Percentiles rank a stretch among this genome's conserved stretches.
These are phyloP conservation scores for Tolypocladium sp. DNA, from an alignment of 2,329 filamentous ascomycete species.

Conservation along the genomic window DNA sequence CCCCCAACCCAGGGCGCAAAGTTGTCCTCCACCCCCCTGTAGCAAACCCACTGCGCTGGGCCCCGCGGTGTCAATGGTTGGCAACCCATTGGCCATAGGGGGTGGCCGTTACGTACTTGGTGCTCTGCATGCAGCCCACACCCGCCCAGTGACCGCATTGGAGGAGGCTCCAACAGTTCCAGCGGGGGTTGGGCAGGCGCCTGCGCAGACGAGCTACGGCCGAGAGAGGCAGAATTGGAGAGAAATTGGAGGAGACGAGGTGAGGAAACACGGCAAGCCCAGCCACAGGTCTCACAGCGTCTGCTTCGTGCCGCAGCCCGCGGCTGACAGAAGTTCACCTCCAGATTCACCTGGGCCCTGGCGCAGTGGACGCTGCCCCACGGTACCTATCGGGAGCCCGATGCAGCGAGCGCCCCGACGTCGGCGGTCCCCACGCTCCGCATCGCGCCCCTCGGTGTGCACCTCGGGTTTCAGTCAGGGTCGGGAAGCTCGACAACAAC, in stretches of 20 bases:
- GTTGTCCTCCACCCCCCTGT: neutral
- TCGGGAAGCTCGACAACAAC: neutral
- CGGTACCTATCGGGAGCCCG: neutral
- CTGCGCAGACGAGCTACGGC: neutral
- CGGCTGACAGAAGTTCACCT: too few species aligned
- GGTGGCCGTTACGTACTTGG: slow-evolving; percentile 2
- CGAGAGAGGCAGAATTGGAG: neutral
- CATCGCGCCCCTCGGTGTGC: neutral
- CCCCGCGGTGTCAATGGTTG: neutral
- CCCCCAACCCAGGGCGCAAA: neutral
- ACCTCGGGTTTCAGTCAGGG: too few species aligned
- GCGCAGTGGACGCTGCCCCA: neutral
- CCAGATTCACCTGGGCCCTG: neutral
- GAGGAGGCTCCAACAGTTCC: neutral
- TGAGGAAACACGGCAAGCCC: neutral
- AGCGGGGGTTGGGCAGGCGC: neutral
- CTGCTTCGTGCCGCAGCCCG: too few species aligned
- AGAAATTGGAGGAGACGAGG: neutral
- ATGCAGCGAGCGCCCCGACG: neutral
- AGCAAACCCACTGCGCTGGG: neutral
- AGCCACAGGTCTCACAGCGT: neutral
- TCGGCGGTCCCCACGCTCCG: neutral
- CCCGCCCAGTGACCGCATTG: neutral
- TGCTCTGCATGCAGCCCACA: neutral
- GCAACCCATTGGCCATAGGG: neutral